These are phyloP conservation scores for Boletellus emodensis DNA, from an alignment of 768 basidiomycete species.

Conservation along the genomic window DNA sequence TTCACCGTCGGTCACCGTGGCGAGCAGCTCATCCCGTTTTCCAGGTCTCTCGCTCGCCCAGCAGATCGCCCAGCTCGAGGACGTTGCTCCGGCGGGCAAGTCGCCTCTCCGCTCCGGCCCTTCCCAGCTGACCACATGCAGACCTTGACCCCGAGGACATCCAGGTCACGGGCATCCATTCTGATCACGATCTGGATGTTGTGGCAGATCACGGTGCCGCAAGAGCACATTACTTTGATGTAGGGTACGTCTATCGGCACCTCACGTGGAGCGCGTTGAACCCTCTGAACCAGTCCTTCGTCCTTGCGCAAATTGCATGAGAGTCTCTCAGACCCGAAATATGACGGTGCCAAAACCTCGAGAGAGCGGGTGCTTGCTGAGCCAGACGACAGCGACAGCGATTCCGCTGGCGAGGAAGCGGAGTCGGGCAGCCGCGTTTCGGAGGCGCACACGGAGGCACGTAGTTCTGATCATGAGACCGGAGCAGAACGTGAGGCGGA, in stretches of 20 bases:
- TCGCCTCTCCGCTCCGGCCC: conserved; percentile 9
- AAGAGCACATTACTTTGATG: conserved; percentile 80
- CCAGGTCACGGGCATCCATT: conserved; percentile 42
- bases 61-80: conserved; percentile 78
- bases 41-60: conserved; percentile 62
- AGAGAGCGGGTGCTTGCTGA: conserved; percentile 52
- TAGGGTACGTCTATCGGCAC: conserved; percentile 52
- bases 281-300: conserved; percentile 51
- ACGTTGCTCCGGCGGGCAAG: conserved; percentile 65
- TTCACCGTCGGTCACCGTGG: neutral
- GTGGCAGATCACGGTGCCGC: conserved; percentile 34
- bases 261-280: conserved; percentile 3
- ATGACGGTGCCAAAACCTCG: conserved; percentile 63
- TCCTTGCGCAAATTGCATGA: conserved; percentile 61
- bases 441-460: conserved; percentile 3
- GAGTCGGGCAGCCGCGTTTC: conserved; percentile 24
- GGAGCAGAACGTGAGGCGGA: conserved; percentile 9
- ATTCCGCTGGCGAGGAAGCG: conserved; percentile 7
- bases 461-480: conserved; percentile 10
- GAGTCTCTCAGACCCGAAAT: conserved; percentile 72
- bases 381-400: conserved; percentile 17
- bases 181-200: conserved; percentile 32
- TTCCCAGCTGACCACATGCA: conserved; percentile 25
- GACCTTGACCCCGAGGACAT: conserved; percentile 76
- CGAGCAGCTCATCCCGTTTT: conserved; percentile 2